Conservation (phyloP, 2,329 filamentous ascomycete genomes). For the Aspergillus sp. region DNA sequence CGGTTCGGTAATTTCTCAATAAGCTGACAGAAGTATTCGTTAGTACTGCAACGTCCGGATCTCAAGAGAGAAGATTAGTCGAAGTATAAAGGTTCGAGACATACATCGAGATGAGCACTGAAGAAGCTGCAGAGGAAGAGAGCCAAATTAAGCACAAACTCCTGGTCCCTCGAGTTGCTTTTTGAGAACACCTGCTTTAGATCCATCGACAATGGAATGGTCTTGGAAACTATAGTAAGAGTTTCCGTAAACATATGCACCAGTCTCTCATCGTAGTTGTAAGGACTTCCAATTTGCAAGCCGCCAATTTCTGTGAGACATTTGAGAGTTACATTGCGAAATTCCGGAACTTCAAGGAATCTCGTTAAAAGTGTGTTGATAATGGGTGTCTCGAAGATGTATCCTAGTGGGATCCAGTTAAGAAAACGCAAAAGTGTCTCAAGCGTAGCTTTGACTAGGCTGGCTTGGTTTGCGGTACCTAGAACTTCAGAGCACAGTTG, state of each 20-base stretch:
- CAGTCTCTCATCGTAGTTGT: slow-evolving; percentile 87
- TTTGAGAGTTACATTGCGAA: slow-evolving; percentile 93
- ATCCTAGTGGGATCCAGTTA: slow-evolving; percentile 97
- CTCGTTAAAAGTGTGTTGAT: slow-evolving; percentile 90
- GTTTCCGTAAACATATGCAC: slow-evolving; percentile 99
- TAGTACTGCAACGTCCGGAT: slow-evolving; percentile 1
- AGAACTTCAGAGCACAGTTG: slow-evolving; percentile 94
- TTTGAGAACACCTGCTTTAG: slow-evolving; percentile 84
- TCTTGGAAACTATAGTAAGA: slow-evolving; percentile 82
- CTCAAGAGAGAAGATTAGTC: background rate
- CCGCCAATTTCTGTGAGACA: slow-evolving; percentile 96
- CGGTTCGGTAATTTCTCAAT: slow-evolving; percentile 94
- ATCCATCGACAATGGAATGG: slow-evolving; percentile 84
- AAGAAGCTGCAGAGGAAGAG: slow-evolving; percentile 98
- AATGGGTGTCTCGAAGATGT: slow-evolving; percentile 95
- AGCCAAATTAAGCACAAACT: slow-evolving; percentile 94
- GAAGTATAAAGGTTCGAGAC: slow-evolving; percentile 15
- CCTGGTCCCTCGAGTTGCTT: slow-evolving; percentile 89
- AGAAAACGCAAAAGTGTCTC: slow-evolving; percentile 93
- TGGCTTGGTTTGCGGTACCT: slow-evolving; percentile 78
- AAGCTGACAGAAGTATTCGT: slow-evolving; percentile 47
- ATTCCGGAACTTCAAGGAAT: slow-evolving; percentile 88
- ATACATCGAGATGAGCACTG: slow-evolving; percentile 77
- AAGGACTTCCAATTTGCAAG: slow-evolving; percentile 69
- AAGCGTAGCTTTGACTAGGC: slow-evolving; percentile 89